These are phyloP conservation scores for Pichia cabralensis DNA, from an alignment of 805 yeast species.

Conservation along the genomic window DNA sequence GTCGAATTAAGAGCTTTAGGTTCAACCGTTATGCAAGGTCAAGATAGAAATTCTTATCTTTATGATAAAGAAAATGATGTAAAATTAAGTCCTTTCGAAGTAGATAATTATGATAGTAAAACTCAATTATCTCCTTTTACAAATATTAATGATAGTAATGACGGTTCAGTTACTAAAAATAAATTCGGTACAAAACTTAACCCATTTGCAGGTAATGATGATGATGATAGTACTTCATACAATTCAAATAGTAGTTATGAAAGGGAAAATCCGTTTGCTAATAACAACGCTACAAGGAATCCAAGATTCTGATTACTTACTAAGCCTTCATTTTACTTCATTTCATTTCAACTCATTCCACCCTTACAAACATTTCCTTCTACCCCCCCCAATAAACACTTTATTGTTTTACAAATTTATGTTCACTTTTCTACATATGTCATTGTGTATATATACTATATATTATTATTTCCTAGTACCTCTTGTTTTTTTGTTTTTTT, in stretches of 20 bases:
- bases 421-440: too few species aligned
- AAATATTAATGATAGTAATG: constrained; percentile 4
- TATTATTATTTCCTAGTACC: too few species aligned
- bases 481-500: too few species aligned
- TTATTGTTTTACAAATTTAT: too few species aligned
- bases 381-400: too few species aligned
- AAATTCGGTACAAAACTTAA: constrained; percentile 1
- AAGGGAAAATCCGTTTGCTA: constrained; percentile 3
- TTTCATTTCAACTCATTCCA: too few species aligned
- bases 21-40: constrained; percentile 57
- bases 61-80: constrained; percentile 3
- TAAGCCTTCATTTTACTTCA: too few species aligned
- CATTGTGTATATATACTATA: too few species aligned
- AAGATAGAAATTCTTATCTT: constrained; percentile 28
- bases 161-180: constrained; percentile 1
- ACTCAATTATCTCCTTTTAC: constrained; percentile 6
- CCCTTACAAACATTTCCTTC: too few species aligned
- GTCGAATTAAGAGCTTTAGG: constrained; percentile 68
- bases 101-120: constrained; percentile 2
- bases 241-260: not conserved
- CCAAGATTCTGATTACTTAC: too few species aligned
- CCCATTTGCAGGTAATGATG: constrained; percentile 8
- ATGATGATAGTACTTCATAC: constrained; percentile 3
- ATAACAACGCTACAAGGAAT: not conserved
- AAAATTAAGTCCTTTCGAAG: constrained; percentile 4